A percentile compares a stretch with the other conserved stretches of the same genome.
Conservation (phyloP, 257 asterid species). For the Solanum medicagineum region DNA sequence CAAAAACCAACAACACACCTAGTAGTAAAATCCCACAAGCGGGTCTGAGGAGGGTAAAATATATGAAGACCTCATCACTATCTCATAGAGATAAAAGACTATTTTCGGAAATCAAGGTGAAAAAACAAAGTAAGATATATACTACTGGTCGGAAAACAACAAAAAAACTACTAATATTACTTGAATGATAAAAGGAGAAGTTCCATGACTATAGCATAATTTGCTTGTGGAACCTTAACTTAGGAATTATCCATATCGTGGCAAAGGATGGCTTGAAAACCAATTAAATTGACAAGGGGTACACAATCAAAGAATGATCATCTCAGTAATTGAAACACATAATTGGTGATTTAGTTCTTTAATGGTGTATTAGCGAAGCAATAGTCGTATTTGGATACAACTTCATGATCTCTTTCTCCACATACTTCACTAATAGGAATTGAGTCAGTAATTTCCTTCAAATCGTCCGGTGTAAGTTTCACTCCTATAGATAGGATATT, state of each 20-base stretch:
- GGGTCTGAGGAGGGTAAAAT: too few relatives aligned
- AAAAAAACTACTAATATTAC: neutral
- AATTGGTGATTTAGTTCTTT: neutral
- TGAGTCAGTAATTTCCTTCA: constrained; percentile 20
- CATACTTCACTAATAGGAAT: constrained; percentile 24
- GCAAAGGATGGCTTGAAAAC: neutral
- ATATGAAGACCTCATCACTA: too few relatives aligned
- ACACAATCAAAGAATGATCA: neutral
- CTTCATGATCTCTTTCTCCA: constrained; percentile 14
- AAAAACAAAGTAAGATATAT: neutral
- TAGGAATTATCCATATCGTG: neutral
- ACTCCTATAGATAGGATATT: constrained; percentile 20
- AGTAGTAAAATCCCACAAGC: too few relatives aligned
- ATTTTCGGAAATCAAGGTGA: too few relatives aligned
- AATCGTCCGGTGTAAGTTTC: constrained; percentile 23
- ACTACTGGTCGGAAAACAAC: neutral
- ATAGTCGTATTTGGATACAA: constrained; percentile 3
- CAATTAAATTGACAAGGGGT: neutral
- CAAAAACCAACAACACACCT: too few relatives aligned
- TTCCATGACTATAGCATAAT: neutral
- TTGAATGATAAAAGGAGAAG: neutral
- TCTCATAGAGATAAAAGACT: too few relatives aligned
- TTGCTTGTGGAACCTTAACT: neutral
- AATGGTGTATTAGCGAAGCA: constrained; percentile 21
- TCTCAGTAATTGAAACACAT: neutral